phyloP scores from a whole-genome alignment of 1,284 basidiomycete species.

The Paramarasmius palmivorus region DNA sequence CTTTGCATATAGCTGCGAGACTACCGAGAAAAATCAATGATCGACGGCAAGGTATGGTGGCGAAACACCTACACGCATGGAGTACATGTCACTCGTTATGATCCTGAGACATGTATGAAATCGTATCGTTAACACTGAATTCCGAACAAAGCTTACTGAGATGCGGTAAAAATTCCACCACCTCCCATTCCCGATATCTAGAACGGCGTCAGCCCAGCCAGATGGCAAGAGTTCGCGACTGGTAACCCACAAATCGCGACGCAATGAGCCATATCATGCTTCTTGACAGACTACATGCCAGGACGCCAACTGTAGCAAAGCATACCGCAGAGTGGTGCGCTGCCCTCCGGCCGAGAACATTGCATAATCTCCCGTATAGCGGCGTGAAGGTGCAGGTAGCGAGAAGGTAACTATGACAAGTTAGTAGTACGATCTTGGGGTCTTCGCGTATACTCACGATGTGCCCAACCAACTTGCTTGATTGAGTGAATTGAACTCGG shows the following conservation, averaged over 20 bases:
- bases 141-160: conserved; percentile 45
- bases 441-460: conserved; percentile 41
- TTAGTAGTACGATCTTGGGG: background rate
- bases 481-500: conserved; percentile 74
- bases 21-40: conserved; percentile 37
- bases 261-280: conserved; percentile 76
- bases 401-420: conserved; percentile 59
- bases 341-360: conserved; percentile 77
- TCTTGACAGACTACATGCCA: conserved; percentile 69
- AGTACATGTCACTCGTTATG: conserved; percentile 78
- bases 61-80: conserved; percentile 52
- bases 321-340: conserved; percentile 72
- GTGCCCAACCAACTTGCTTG: conserved; percentile 83
- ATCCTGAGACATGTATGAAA: conserved; percentile 46
- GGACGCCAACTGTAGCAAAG: conserved; percentile 70
- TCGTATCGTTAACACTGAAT: background rate
- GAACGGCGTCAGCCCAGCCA: too few species aligned
- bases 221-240: background rate
- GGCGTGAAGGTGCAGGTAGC: conserved; percentile 83
- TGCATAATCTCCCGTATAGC: conserved; percentile 77
- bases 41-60: conserved; percentile 5
- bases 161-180: conserved; percentile 71
- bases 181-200: conserved; percentile 78
- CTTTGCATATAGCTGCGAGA: conserved; percentile 74
- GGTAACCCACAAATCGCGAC: conserved; percentile 65